Evolutionary conservation across 2,329 filamentous ascomycete genomes (phyloP).

Genomic region (Botryotinia calthae): DNA sequence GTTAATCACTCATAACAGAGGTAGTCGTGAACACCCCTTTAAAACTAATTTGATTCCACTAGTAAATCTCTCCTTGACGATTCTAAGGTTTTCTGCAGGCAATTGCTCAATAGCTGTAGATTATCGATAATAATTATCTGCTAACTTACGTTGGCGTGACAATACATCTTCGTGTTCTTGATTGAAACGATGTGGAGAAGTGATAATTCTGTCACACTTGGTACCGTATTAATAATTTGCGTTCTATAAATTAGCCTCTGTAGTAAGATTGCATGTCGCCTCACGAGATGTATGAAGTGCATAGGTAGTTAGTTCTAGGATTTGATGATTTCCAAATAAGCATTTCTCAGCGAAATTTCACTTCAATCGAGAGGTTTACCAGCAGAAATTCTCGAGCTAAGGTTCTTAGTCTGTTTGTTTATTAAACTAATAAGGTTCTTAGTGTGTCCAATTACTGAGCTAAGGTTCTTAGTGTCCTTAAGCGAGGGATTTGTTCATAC

Average conservation of each 20-base stretch:
- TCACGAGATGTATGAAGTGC: neutral
- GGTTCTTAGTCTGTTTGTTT: no score
- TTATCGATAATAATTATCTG: neutral
- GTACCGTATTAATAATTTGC: neutral
- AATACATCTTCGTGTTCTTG: neutral
- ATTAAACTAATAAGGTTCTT: no score
- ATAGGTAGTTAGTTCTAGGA: neutral
- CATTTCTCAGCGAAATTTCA: neutral
- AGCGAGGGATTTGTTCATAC: neutral
- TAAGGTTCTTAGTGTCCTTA: neutral
- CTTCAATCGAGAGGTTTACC: no score
- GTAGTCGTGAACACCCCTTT: neutral
- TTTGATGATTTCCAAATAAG: neutral
- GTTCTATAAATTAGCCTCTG: accelerated
- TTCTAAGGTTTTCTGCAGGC: accelerated
- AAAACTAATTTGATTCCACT: neutral
- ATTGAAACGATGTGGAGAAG: neutral
- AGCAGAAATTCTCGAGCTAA: no score
- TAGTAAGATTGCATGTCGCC: neutral
- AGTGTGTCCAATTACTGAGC: no score
- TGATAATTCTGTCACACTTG: neutral
- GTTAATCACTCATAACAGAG: neutral
- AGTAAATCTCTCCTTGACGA: neutral
- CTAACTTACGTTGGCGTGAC: neutral
- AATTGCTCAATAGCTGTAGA: accelerated